Evolutionary conservation across 495 filamentous ascomycete genomes (phyloP).

Genomic region (Penicillium robsamsonii): DNA sequence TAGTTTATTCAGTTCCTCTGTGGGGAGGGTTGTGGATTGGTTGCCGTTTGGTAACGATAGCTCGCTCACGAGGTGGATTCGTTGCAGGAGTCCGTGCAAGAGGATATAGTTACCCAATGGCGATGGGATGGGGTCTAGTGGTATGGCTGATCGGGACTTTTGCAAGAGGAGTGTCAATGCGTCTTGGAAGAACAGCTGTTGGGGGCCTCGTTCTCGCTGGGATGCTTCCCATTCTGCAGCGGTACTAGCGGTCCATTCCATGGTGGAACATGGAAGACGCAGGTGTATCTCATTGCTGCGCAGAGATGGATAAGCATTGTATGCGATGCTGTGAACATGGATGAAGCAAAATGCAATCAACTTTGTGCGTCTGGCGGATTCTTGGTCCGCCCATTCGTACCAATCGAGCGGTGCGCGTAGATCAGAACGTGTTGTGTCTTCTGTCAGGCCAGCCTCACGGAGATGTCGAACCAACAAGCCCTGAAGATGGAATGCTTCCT

Average conservation of each 20-base stretch:
- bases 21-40: constrained; percentile 33
- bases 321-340: constrained; percentile 41
- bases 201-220: constrained; percentile 31
- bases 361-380: constrained; percentile 38
- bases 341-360: constrained; percentile 43
- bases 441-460: constrained; percentile 33
- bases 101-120: constrained; percentile 43
- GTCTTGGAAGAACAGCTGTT: constrained; percentile 41
- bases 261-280: constrained; percentile 40
- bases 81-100: constrained; percentile 40
- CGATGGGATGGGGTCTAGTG: constrained; percentile 35
- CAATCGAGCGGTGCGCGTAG: constrained; percentile 30
- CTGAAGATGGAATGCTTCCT: constrained; percentile 38
- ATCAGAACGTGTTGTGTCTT: constrained; percentile 22
- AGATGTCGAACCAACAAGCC: constrained; percentile 34
- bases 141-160: constrained; percentile 28
- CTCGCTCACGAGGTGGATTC: constrained; percentile 41
- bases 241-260: constrained; percentile 37
- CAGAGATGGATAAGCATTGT: constrained; percentile 40
- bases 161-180: constrained; percentile 38
- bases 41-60: constrained; percentile 39
- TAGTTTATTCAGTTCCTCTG: constrained; percentile 40
- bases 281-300: constrained; percentile 42
- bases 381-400: constrained; percentile 42
- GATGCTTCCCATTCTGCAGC: constrained; percentile 36